Conservation (phyloP, 2,329 filamentous ascomycete species). For the Chalaropsis ovoidea region DNA sequence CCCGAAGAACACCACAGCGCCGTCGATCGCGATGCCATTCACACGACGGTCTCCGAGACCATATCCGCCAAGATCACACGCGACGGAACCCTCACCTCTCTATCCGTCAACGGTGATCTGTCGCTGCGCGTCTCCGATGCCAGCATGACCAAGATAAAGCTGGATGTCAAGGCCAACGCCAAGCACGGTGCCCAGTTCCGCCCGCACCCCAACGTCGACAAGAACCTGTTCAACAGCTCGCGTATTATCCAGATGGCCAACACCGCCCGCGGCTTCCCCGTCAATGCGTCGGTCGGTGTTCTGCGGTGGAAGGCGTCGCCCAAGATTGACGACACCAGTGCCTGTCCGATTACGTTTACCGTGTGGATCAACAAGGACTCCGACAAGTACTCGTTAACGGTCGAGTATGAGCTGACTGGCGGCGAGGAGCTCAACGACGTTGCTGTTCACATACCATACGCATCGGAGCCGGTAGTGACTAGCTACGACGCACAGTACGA, state of each 20-base stretch:
- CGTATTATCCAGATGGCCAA: slow-evolving; percentile 88
- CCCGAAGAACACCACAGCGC: slow-evolving; percentile 51
- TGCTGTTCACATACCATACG: slow-evolving; percentile 76
- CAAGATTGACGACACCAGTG: slow-evolving; percentile 65
- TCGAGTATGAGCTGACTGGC: slow-evolving; percentile 90
- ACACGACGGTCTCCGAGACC: slow-evolving; percentile 78
- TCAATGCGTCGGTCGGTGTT: slow-evolving; percentile 87
- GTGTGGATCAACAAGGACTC: slow-evolving; percentile 93
- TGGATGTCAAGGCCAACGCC: slow-evolving; percentile 64
- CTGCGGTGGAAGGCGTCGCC: slow-evolving; percentile 84
- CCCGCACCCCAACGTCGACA: slow-evolving; percentile 94
- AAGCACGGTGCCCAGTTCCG: slow-evolving; percentile 83
- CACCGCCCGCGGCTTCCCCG: slow-evolving; percentile 75
- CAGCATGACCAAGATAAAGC: slow-evolving; percentile 81
- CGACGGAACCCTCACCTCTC: slow-evolving; percentile 75
- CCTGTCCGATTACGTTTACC: slow-evolving; percentile 88
- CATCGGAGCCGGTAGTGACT: slow-evolving; percentile 74
- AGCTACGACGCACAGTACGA: slow-evolving; percentile 94
- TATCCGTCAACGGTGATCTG: slow-evolving; percentile 85
- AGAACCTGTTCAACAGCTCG: slow-evolving; percentile 68
- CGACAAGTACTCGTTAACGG: slow-evolving; percentile 75
- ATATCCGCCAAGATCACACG: slow-evolving; percentile 81
- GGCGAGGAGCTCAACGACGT: slow-evolving; percentile 72
- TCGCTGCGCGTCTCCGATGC: slow-evolving; percentile 83
- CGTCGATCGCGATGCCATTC: slow-evolving; percentile 71